Percentiles rank a stretch among this genome's conserved stretches.
Evolutionary conservation across 2,329 filamentous ascomycete genomes (phyloP).

Genomic region (Pseudocercospora fijiensis): DNA sequence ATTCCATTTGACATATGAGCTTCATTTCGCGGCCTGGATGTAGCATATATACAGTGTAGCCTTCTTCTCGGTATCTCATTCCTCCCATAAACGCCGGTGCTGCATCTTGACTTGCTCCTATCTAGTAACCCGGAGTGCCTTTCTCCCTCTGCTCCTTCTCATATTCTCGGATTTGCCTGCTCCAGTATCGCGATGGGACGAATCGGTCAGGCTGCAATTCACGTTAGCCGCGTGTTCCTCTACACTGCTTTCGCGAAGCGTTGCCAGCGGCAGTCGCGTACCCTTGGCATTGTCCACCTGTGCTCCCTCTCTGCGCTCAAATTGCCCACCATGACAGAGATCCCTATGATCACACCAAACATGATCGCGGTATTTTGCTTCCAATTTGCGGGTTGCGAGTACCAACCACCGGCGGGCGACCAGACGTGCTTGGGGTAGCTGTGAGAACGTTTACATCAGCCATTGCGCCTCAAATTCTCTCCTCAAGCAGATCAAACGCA

Average conservation of each 20-base stretch:
- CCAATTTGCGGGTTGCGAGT: conserved; percentile 92
- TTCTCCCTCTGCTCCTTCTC: conserved; percentile 48
- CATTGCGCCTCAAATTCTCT: conserved; percentile 15
- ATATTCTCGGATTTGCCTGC: conserved; percentile 68
- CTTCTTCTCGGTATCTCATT: conserved; percentile 2
- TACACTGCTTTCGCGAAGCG: not conserved
- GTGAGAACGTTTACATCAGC: conserved; percentile 21
- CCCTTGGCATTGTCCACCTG: conserved; percentile 71
- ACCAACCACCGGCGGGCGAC: conserved; percentile 98
- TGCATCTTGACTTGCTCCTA: not conserved
- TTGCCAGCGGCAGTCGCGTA: conserved; percentile 20
- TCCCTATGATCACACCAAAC: conserved; percentile 64
- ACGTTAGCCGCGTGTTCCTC: conserved; percentile 16
- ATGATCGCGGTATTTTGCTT: conserved; percentile 83
- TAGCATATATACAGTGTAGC: conserved; percentile 15
- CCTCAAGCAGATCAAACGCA: conserved; percentile 44
- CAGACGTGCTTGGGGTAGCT: conserved; percentile 70
- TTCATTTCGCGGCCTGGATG: conserved; percentile 7
- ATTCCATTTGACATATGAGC: conserved; percentile 10
- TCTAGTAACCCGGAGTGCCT: conserved; percentile 20
- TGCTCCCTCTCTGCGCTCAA: conserved; percentile 70
- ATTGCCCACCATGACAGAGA: conserved; percentile 67
- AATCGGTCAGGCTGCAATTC: conserved; percentile 61
- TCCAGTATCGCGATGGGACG: conserved; percentile 81
- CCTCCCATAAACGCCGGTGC: not conserved